phyloP scores from a whole-genome alignment of 371 early-diverging fungal species.

The Syncephalastrum sp. region DNA sequence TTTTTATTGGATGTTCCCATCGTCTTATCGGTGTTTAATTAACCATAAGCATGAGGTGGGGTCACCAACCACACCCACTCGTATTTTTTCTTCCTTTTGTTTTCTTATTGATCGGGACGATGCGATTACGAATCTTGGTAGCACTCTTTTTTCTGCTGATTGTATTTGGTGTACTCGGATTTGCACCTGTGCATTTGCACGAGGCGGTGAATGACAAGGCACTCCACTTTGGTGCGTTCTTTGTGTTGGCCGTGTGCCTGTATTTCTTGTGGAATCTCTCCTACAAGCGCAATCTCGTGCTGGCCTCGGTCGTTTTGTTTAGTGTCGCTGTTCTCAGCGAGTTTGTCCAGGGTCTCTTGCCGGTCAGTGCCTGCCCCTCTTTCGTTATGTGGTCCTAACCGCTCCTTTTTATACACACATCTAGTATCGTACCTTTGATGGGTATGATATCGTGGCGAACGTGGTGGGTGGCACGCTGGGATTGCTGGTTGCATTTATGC shows the following conservation, averaged over 20 bases:
- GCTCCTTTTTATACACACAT: not conserved
- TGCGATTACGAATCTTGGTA: constrained; percentile 38
- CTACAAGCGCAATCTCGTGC: constrained; percentile 32
- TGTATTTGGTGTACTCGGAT: constrained; percentile 42
- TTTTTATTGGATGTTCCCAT: too few species aligned
- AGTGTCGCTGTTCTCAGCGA: constrained; percentile 38
- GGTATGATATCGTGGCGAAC: constrained; percentile 47
- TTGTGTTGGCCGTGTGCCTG: constrained; percentile 31
- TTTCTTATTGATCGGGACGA: constrained; percentile 5
- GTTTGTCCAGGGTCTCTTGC: constrained; percentile 44
- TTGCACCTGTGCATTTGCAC: constrained; percentile 41
- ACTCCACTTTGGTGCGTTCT: constrained; percentile 38
- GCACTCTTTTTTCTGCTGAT: constrained; percentile 33
- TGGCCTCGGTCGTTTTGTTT: constrained; percentile 24
- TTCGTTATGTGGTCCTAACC: too few species aligned
- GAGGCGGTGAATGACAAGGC: constrained; percentile 42
- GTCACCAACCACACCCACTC: not conserved
- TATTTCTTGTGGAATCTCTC: constrained; percentile 48
- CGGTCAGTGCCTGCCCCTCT: constrained; percentile 21
- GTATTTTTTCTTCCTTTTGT: not conserved
- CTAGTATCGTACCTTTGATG: constrained; percentile 51
- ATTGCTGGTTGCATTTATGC: constrained; percentile 22
- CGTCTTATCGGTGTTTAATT: too few species aligned
- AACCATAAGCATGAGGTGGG: too few species aligned
- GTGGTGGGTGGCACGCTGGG: constrained; percentile 32